Evolutionary conservation across 2,329 filamentous ascomycete species (phyloP), one percentile per base, ranked within the genome.

Genomic region (Fusarium marasasianum): DNA sequence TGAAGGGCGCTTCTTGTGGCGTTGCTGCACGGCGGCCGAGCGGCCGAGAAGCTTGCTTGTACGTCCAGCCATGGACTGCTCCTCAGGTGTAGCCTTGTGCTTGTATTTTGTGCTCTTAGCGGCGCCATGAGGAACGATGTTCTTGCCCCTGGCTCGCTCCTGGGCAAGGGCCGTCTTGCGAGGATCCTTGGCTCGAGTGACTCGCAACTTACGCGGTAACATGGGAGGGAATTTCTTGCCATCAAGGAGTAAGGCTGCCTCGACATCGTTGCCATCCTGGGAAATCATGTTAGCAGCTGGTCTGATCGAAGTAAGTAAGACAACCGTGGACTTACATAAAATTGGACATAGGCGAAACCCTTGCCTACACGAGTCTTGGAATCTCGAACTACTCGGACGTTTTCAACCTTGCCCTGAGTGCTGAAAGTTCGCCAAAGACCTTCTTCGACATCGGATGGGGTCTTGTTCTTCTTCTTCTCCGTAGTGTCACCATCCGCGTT

Each of bases 271-370:
- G 72, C 88, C 90, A 78, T 98, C 94, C 86, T 92, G 77, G 43
- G 26, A n/a, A 56, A 41, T 24, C 14, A 55, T 35, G 50, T 70
- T 64, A 76, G 62, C 54, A 47, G 15, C 24, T 54, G 33, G 14
- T 45, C 57, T 31, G 31, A 24, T 55, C 38, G 35, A 41, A 20
- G 40, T 62, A 47, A 55, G 63, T 56, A 24, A 54, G 15, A 24
- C 14, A n/a, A 24, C 37, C 12, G 20, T 61, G 26, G 38, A 82
- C 86, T 84, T 78, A 91, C 90, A 79, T 92, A 90, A 83, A 99
- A 99, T 80, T 99, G 96, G 22, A 99, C 96, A 79, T 99, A 99
- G 71, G 97, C 97, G 80, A 99, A 94, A 9, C 96, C 96, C 82
- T 99, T 99, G 79, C 96, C 95, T 37, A 99, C 94, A 56, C 97